Evolutionary conservation across 1,284 basidiomycete species (phyloP), one percentile per base, ranked within the genome.

Genomic region (Xerocomus nothofagi): DNA sequence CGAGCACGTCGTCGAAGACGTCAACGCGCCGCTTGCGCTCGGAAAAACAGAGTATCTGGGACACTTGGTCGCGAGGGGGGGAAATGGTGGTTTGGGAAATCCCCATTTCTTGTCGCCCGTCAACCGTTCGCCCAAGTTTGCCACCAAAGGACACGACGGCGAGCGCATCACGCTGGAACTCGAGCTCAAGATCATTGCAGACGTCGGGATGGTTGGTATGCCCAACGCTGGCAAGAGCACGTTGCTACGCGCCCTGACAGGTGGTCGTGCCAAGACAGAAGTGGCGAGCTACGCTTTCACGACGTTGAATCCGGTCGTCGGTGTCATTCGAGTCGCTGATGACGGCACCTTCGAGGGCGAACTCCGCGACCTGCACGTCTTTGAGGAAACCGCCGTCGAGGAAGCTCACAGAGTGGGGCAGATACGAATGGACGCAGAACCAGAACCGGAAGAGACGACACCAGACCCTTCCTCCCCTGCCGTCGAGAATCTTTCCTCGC

Each of bases 171-270:
- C 88, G 1, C 78, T 99, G 20, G 80, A 84, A 32, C 78, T 99
- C n/a, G 96, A 98, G 69, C 86, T 99, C 58, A 98, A 99, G 68
- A 80, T 95, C 6, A 77, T 96, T 2, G 93, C 95, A 1, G 96
- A 99, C 67, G 80, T 99, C 20, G 97, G 94, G 0, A 74, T 99
- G 11, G 95, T 99, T 4, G 97, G 96, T 0, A 84, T 98, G 70
- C 97, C 97, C 1, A 99, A 99, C 61, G 93, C 92, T 0, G 88
- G 89, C 24, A 91, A 92, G 71, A 89, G 88, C 65, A 99, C 96
- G 0, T 74, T 99, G 17, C 75, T 99, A 4, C 86, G 92, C 12
- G 91, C 93, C 0, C 73, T 99, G 17, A 98, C 94, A 0, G 91
- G 90, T 6, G 86, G 87, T 2, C 73, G 87, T 15, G 88, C 90